Evolutionary conservation across 768 basidiomycete species (phyloP).

Genomic region (Mycena pura): DNA sequence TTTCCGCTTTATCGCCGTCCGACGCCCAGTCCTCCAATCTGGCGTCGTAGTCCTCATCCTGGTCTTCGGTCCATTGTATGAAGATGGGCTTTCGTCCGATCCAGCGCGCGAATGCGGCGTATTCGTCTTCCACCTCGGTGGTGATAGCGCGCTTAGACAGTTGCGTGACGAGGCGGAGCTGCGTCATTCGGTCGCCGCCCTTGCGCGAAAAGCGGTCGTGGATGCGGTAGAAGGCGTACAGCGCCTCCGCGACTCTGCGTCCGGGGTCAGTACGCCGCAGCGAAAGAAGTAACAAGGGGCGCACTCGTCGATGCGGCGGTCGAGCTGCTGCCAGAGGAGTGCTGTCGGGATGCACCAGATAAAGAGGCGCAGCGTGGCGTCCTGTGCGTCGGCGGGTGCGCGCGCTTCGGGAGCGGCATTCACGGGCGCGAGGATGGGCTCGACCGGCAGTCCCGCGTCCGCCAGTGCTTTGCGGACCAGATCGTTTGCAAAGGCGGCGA

Average conservation of each 20-base stretch:
- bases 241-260: neutral
- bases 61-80: too few species aligned
- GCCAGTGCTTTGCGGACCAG: neutral
- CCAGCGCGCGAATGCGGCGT: conserved; percentile 15
- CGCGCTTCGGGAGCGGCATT: neutral
- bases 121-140: conserved; percentile 7
- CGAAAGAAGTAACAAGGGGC: neutral
- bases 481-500: conserved; percentile 2
- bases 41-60: too few species aligned
- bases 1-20: too few species aligned
- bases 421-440: neutral
- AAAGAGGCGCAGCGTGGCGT: neutral
- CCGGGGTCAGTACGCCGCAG: neutral
- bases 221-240: conserved; percentile 1
- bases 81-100: conserved; percentile 4
- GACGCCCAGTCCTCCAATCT: too few species aligned
- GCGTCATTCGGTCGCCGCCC: neutral
- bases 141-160: conserved; percentile 7
- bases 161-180: neutral
- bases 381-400: neutral
- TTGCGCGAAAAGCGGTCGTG: neutral
- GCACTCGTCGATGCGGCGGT: conserved; percentile 11
- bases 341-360: neutral
- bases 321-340: conserved; percentile 12
- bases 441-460: neutral